Evolutionary conservation across 805 yeast genomes (phyloP), one percentile per base, ranked within the genome.

Genomic region (Myxozyma nipponensis): DNA sequence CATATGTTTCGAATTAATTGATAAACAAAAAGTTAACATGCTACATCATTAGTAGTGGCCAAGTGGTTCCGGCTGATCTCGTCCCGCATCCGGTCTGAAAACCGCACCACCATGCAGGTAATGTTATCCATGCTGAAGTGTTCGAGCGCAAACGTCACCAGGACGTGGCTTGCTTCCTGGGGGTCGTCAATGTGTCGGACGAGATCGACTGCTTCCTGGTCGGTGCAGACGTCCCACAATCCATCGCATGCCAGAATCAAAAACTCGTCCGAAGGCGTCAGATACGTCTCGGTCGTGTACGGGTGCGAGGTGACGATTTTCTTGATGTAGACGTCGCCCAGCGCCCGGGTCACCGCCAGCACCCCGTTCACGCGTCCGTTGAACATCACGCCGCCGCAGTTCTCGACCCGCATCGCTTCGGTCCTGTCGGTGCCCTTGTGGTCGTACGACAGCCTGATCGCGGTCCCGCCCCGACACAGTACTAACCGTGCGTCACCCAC

Each of bases 241-340:
- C 98, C 98, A 68, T 91, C 98, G 67, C 98, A 93, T 0, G 97
- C 98, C 52, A 91, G 71, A 44, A 91, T 89, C 62, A 91, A 67
- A 63, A 86, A 87, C 59, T 84, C 84, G 66, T 90, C 96, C 9
- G 70, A 72, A 1, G 67, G 68, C 22, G 75, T 75, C 26, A 93
- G 72, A 62, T 82, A 88, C 1, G 95, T 88, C 41, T 88, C 80
- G 0, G 98, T 87, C 0, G 98, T 91, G 64, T 84, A 91, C 1
- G 98, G 98, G 47, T 82, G 80, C 0, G 96, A 96, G 28, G 88
- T 80, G 18, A 91, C 96, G 50, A 86, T 72, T 45, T 83, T 85
- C 66, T 91, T 95, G 80, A 91, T 84, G 66, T 87, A 90, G n/a
- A 83, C 76, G 66, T 91, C 98, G 18, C 98, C 98, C 39, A 91